phyloP scores from a whole-genome alignment of 805 yeast genomes.

The Suhomyces canberraensis region DNA sequence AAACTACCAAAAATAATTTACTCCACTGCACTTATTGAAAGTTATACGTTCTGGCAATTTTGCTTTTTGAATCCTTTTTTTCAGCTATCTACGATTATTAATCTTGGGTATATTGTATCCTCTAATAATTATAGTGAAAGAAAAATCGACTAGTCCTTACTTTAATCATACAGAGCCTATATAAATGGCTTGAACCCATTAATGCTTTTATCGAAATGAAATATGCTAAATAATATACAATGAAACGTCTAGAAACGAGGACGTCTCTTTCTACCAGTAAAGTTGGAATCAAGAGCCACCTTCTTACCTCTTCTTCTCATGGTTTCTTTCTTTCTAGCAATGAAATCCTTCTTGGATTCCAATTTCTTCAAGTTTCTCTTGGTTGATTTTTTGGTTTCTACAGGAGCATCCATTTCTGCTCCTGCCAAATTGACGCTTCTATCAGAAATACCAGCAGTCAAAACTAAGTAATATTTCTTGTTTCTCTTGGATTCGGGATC shows the following conservation, averaged over 20 bases:
- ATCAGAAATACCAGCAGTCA: constrained; percentile 82
- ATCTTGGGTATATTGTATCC: no score
- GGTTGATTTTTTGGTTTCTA: constrained; percentile 38
- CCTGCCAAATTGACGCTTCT: constrained; percentile 74
- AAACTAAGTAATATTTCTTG: constrained; percentile 84
- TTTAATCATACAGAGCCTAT: no score
- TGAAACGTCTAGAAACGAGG: constrained; percentile 32
- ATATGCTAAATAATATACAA: not conserved
- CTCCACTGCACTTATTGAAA: no score
- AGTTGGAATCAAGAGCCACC: constrained; percentile 88
- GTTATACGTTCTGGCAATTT: no score
- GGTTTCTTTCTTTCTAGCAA: constrained; percentile 86
- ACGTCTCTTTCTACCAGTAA: constrained; percentile 73
- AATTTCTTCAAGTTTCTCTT: constrained; percentile 49
- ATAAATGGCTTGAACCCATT: no score
- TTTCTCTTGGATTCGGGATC: constrained; percentile 91
- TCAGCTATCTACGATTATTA: no score
- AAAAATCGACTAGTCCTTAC: no score
- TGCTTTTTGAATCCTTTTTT: no score
- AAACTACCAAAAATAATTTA: no score
- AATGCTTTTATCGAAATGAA: not conserved
- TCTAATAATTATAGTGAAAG: no score
- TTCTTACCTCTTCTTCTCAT: constrained; percentile 87
- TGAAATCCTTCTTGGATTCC: constrained; percentile 78
- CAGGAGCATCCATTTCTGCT: constrained; percentile 73